A percentile compares a stretch with the other conserved stretches of the same genome.
Conservation (phyloP, 1,284 basidiomycete genomes). For the Phellinidium pouzarii region DNA sequence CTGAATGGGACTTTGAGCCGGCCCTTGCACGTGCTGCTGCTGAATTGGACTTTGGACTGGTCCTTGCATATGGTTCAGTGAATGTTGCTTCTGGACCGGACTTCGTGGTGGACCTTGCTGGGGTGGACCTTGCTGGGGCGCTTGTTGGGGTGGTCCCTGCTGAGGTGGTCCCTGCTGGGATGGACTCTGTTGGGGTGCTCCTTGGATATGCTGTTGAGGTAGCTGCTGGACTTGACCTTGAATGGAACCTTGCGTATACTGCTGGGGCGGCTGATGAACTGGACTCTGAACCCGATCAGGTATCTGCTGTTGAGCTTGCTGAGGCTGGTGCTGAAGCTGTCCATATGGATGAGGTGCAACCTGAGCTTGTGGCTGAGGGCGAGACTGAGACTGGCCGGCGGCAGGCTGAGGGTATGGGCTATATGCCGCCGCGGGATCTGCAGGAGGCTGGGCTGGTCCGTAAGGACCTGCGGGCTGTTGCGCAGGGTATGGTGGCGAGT, state of each 20-base stretch:
- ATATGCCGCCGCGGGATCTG: slow-evolving; percentile 6
- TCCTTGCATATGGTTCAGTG: too few relatives aligned
- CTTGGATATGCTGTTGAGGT: too few relatives aligned
- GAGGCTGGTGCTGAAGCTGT: slow-evolving; percentile 20
- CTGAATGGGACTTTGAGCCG: slow-evolving; percentile 24
- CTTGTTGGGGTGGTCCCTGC: too few relatives aligned
- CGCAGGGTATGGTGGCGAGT: slow-evolving; percentile 23
- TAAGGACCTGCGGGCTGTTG: slow-evolving; percentile 11
- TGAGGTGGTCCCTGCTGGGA: slow-evolving; percentile 22
- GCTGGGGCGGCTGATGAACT: slow-evolving; percentile 25
- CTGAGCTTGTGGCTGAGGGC: slow-evolving; percentile 18
- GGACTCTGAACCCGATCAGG: slow-evolving; percentile 24
- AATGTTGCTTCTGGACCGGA: too few relatives aligned
- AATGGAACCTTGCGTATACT: slow-evolving; percentile 20
- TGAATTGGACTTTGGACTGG: too few relatives aligned
- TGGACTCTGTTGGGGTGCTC: too few relatives aligned
- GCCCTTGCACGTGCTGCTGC: slow-evolving; percentile 23
- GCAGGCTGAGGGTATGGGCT: slow-evolving; percentile 13
- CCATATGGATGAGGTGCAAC: slow-evolving; percentile 20
- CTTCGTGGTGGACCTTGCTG: too few relatives aligned
- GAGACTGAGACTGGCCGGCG: slow-evolving; percentile 10
- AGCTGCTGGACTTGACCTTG: too few relatives aligned
- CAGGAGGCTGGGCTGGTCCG: slow-evolving; percentile 1
- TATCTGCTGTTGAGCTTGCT: background rate
- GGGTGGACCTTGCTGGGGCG: too few relatives aligned